Percentiles rank a stretch among this genome's conserved stretches.
Conservation (phyloP, 73 alveolate genomes). For the Uronychia setigera region DNA sequence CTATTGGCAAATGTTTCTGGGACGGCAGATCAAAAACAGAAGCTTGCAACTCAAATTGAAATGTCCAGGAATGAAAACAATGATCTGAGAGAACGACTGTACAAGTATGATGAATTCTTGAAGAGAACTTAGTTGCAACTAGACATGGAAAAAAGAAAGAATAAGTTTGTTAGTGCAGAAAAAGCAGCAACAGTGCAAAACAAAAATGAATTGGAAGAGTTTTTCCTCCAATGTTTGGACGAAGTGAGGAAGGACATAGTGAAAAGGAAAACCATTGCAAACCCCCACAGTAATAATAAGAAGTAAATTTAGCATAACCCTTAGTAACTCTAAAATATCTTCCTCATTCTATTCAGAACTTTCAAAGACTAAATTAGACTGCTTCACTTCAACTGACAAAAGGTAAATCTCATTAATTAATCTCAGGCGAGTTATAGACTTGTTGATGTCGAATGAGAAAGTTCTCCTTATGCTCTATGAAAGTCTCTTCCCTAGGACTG, state of each 20-base stretch:
- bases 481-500: constrained; percentile 59
- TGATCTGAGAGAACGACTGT: background rate
- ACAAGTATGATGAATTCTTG: background rate
- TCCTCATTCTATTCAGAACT: background rate
- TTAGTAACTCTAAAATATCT: background rate
- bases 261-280: constrained; percentile 51
- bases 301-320: too few species aligned
- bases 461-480: constrained; percentile 71
- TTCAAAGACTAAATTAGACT: background rate
- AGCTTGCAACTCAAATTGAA: too few species aligned
- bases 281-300: background rate
- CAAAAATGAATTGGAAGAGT: constrained; percentile 82
- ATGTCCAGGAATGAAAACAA: background rate
- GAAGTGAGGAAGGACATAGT: constrained; percentile 85
- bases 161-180: constrained; percentile 47
- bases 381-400: background rate
- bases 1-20: too few species aligned
- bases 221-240: constrained; percentile 87
- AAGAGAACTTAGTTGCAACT: constrained; percentile 12
- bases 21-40: too few species aligned
- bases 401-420: background rate
- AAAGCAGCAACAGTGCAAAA: constrained; percentile 46
- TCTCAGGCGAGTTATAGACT: constrained; percentile 48
- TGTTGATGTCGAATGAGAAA: constrained; percentile 63
- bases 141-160: constrained; percentile 51